Base-by-base conservation (phyloP, 1,284 basidiomycete species). In the Chalciporus sp. region DNA sequence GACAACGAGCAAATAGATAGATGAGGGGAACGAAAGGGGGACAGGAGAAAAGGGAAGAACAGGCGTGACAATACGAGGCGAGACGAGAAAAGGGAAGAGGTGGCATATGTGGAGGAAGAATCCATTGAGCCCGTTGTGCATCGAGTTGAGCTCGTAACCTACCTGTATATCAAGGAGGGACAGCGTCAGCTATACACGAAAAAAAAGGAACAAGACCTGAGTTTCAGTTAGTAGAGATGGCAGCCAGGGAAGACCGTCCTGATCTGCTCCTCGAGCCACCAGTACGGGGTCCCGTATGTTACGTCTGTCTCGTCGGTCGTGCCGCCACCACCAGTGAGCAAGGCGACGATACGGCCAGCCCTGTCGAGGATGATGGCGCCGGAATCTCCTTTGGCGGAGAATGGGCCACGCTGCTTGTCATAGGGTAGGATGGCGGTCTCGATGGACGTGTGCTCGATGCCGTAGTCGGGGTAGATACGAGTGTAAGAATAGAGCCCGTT, bases 341-440 rank as follows among this genome's bases (percentile, higher is more conserved):
- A 47, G 51, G 69, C 72, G 16, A 60, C 64, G 47, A 74, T 62
- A n/a, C 66, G 60, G 7, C 72, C 70, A 7, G 3, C 20, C 35
- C 49, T 52, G 33, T 73, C 72, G 45, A 58, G 59, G 58, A 75
- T 49, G 43, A 71, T 58, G 1, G 73, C 58, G 3, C 72, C 73
- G 5, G 73, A 75, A 51, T 74, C 73, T 5, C 74, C 73, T 3
- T 17, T 29, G 8, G 31, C 59, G 14, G 73, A 72, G 64, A 74
- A 74, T 4, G 56, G 46, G 7, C 62, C 67, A 5, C 58, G 63
- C 52, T 62, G 62, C 33, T 42, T 55, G 61, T 63, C 58, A 49
- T 63, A 62, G 3, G 69, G 55, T 47, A 63, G 20, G 17, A 74
- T 59, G 0, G 61, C 62, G 51, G 56, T 53, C 60, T 71, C 70